Percentiles rank a stretch among this genome's conserved stretches.
These are phyloP conservation scores for Lantana camara DNA, from an alignment of 257 asterid genomes.

Conservation along the genomic window DNA sequence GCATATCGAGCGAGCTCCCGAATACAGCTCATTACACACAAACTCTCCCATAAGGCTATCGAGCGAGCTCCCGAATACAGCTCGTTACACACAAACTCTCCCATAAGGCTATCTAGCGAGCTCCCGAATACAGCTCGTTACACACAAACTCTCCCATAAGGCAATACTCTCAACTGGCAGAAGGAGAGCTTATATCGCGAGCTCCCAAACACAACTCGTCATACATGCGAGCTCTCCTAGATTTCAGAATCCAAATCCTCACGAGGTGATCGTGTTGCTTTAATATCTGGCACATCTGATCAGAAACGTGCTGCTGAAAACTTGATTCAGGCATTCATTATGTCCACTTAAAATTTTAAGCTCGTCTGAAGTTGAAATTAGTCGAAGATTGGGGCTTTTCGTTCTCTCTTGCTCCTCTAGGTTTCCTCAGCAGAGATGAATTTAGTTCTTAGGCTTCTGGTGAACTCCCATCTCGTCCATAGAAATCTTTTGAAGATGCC, in stretches of 20 bases:
- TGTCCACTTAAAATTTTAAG: constrained; percentile 64
- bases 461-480: constrained; percentile 43
- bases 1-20: too few species aligned
- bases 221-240: too few species aligned
- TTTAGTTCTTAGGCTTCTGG: constrained; percentile 40
- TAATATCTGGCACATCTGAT: constrained; percentile 83
- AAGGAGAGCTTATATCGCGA: too few species aligned
- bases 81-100: too few species aligned
- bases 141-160: too few species aligned
- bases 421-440: constrained; percentile 37
- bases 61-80: too few species aligned
- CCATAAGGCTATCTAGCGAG: too few species aligned
- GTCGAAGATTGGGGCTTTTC: constrained; percentile 27
- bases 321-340: constrained; percentile 91
- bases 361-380: constrained; percentile 36
- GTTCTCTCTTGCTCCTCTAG: constrained; percentile 49
- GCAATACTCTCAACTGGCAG: too few species aligned
- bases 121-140: too few species aligned
- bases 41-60: too few species aligned
- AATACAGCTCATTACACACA: too few species aligned
- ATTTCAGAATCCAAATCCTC: constrained; percentile 76
- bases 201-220: too few species aligned
- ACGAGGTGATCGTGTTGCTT: constrained; percentile 86
- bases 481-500: constrained; percentile 40
- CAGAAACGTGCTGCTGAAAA: constrained; percentile 95